Percentiles rank a stretch among this genome's conserved stretches.
Evolutionary conservation across 2,329 filamentous ascomycete genomes (phyloP).

Genomic region (Trichoderma simmonsii): DNA sequence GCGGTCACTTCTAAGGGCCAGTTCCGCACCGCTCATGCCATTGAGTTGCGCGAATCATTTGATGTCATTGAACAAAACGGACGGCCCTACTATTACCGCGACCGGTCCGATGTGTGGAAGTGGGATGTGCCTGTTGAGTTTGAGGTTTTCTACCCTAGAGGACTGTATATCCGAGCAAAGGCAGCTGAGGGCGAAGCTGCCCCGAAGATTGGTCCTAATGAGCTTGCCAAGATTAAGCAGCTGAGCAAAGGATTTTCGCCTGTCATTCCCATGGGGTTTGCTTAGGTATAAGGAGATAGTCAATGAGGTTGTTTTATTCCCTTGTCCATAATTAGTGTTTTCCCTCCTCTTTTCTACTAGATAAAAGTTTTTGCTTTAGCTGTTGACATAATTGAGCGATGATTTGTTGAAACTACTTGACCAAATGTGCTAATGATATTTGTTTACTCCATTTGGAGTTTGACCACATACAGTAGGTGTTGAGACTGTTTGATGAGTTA

Average conservation of each 20-base stretch:
- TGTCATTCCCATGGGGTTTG: neutral
- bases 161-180: neutral
- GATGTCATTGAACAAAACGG: neutral
- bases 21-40: neutral
- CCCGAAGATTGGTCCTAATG: neutral
- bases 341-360: neutral
- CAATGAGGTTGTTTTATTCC: no score
- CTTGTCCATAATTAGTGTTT: no score
- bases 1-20: neutral
- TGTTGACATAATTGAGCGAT: neutral
- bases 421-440: neutral
- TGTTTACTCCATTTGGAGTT: no score
- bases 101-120: neutral
- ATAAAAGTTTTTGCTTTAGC: neutral
- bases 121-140: slow-evolving; percentile 4
- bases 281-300: neutral
- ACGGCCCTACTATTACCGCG: neutral
- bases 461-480: neutral
- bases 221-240: neutral
- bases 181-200: neutral
- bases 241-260: neutral
- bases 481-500: no score
- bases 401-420: accelerated
- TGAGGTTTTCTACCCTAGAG: neutral
- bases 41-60: neutral